Evolutionary conservation across 345 rosid genomes (phyloP), one percentile per base, ranked within the genome.

Genomic region (Theobroma cacao): DNA sequence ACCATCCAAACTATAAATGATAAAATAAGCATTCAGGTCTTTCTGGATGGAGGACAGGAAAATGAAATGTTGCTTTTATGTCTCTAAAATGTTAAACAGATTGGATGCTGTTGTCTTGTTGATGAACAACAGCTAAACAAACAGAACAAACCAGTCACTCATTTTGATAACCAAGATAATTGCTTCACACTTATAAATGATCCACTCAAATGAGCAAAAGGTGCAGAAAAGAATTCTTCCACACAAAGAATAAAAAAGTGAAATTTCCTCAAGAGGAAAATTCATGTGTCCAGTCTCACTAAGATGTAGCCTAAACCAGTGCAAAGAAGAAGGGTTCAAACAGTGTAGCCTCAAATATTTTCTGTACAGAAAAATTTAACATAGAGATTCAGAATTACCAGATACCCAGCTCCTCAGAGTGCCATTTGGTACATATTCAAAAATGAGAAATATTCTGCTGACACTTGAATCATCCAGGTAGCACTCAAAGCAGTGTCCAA

Each of bases 401-500:
- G 97, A 89, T 65, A 92, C 85, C 98, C 99, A 92, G 87, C 88
- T 89, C 80, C 97, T 89, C 72, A 96, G 85, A 12, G 86, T 91
- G 75, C 98, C 98, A 76, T 92, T 94, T 60, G 92, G 94, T 72
- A 94, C 97, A 60, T 91, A 90, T 86, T 96, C 98, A 12, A 96
- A 94, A 41, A 94, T 84, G 17, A 91, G 89, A 80, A 96, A 96
- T 81, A 91, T 87, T 89, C 98, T 92, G 88, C 98, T 94, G 84
- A 96, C 95, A 28, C 92, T 92, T 38, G 98, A 92, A 83, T 96
- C 97, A 78, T 94, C 97, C 79, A 93, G 87, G 88, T 96, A 94
- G 84, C 93, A 94, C 62, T 91, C 98, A 31, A 96, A 94, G 86
- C 98, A 91, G 80, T 96, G 98, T 36, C 99, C 99, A 10, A 96